These are phyloP conservation scores for Fraxinus americana DNA, from an alignment of 257 asterid species.

Conservation along the genomic window DNA sequence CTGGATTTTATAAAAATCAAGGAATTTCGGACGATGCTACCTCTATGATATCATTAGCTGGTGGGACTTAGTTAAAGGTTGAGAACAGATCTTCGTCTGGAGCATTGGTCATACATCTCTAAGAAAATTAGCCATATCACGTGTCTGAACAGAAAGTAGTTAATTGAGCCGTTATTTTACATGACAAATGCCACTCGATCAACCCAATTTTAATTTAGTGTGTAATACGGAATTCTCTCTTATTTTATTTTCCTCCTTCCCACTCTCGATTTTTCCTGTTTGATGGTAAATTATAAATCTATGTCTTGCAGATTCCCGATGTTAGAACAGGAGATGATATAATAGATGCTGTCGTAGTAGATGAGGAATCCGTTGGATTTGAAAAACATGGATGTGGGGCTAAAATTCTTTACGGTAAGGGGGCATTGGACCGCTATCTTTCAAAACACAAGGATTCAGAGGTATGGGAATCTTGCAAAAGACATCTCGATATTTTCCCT, in stretches of 20 bases:
- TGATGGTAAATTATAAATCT: not conserved
- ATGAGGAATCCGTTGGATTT: slow-evolving; percentile 64
- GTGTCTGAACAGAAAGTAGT: not conserved
- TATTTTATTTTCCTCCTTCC: not conserved
- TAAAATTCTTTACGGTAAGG: slow-evolving; percentile 86
- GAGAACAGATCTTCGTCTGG: not conserved
- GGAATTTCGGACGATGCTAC: not conserved
- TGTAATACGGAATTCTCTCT: not conserved
- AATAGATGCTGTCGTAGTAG: slow-evolving; percentile 87
- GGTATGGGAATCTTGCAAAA: slow-evolving; percentile 39
- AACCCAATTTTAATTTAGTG: not conserved
- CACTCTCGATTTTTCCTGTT: not conserved
- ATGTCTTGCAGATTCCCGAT: slow-evolving; percentile 79
- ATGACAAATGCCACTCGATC: not conserved
- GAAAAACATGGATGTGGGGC: slow-evolving; percentile 67
- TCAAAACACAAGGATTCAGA: slow-evolving; percentile 56
- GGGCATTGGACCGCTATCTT: slow-evolving; percentile 60
- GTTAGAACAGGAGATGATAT: slow-evolving; percentile 77
- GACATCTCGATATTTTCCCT: no score
- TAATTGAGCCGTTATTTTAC: not conserved
- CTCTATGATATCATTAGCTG: not conserved
- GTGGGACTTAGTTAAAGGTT: not conserved
- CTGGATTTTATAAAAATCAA: not conserved
- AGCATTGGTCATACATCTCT: not conserved
- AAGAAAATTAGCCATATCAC: not conserved